Evolutionary conservation across 139 green algal genomes (phyloP).

Genomic region (Tetraselmis chui): DNA sequence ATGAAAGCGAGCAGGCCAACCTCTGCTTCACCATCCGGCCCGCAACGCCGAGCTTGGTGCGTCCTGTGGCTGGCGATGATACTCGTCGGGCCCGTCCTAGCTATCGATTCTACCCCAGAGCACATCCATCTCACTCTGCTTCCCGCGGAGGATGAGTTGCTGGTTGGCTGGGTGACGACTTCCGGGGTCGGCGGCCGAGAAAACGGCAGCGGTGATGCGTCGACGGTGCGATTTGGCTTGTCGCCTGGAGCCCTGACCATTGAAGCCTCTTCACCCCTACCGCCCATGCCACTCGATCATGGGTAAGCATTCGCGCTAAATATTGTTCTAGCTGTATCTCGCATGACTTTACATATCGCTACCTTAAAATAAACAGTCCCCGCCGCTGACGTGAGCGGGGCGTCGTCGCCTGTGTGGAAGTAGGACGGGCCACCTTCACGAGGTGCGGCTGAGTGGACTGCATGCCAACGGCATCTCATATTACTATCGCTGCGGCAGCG

Average conservation of each 20-base stretch:
- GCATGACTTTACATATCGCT: no score
- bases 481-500: neutral
- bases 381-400: no score
- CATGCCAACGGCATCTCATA: neutral
- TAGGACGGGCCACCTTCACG: neutral
- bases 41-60: no score
- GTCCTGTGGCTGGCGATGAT: neutral
- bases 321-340: neutral
- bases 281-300: neutral
- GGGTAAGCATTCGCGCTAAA: neutral
- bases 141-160: neutral
- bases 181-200: neutral
- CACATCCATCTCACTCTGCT: neutral
- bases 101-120: neutral
- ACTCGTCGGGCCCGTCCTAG: neutral
- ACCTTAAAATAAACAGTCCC: neutral
- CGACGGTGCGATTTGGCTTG: neutral
- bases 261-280: neutral
- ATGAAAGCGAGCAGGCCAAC: no score
- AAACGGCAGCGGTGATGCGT: neutral
- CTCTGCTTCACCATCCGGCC: no score
- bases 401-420: neutral
- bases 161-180: neutral
- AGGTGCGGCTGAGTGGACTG: neutral
- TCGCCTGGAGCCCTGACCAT: neutral